Conservation (phyloP, 2,329 filamentous ascomycete species). For the Aspergillus sp. region DNA sequence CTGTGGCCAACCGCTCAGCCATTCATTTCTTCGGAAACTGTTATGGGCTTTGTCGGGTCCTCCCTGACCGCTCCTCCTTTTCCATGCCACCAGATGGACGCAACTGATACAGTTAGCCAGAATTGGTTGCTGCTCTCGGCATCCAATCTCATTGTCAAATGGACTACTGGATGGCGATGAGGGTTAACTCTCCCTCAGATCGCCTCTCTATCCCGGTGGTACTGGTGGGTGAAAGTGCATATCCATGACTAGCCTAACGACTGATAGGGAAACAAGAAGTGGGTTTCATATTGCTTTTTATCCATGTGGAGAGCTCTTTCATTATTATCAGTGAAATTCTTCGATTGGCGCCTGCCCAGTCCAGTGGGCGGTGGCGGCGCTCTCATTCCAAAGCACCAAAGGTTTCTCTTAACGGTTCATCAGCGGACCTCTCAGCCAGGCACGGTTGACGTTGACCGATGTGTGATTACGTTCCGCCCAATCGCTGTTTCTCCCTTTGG, state of each 20-base stretch:
- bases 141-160: conserved; percentile 4
- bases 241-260: neutral
- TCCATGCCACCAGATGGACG: conserved; percentile 1
- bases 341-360: neutral
- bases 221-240: neutral
- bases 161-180: neutral
- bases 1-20: conserved; percentile 6
- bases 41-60: neutral
- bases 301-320: conserved; percentile 9
- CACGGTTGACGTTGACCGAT: conserved; percentile 11
- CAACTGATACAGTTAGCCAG: conserved; percentile 1
- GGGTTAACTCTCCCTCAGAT: neutral
- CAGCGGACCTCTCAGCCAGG: conserved; percentile 5
- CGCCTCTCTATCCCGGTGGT: neutral
- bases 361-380: neutral
- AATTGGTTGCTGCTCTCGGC: neutral
- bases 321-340: neutral
- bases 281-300: conserved; percentile 2
- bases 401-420: conserved; percentile 3
- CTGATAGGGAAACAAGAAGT: neutral
- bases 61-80: conserved; percentile 18
- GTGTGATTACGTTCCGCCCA: neutral
- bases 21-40: conserved; percentile 1
- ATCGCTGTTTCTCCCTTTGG: neutral
- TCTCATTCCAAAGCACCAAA: neutral